Conservation (phyloP, 495 filamentous ascomycete genomes). For the Neurospora cerealis region DNA sequence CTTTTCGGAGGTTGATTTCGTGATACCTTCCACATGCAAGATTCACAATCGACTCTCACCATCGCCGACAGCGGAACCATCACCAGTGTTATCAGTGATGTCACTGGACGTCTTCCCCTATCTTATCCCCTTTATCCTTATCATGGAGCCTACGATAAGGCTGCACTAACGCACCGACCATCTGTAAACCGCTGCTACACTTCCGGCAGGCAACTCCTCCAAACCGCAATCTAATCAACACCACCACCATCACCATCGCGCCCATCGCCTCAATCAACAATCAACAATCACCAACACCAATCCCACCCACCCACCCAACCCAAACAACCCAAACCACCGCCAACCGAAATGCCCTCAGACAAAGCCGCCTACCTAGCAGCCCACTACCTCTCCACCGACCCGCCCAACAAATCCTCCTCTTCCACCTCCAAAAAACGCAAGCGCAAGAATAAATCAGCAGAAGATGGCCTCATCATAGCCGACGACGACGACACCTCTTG, state of each 20-base stretch:
- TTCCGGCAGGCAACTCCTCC: background rate
- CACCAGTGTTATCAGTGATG: background rate
- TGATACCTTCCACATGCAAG: background rate
- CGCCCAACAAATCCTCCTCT: slow-evolving; percentile 38
- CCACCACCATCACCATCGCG: background rate
- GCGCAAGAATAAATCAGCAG: slow-evolving; percentile 55
- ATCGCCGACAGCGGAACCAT: background rate
- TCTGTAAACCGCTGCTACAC: no score
- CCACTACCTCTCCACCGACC: slow-evolving; percentile 78
- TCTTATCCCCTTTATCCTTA: background rate
- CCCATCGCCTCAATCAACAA: background rate
- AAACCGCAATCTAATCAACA: background rate
- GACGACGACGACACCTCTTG: slow-evolving; percentile 80
- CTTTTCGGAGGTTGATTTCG: background rate
- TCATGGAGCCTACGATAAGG: background rate
- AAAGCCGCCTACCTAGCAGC: slow-evolving; percentile 86
- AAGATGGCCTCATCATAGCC: slow-evolving; percentile 68
- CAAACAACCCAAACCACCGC: background rate
- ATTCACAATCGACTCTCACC: background rate
- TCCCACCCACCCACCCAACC: background rate
- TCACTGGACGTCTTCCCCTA: background rate
- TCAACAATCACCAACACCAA: background rate
- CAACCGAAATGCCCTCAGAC: slow-evolving; percentile 43
- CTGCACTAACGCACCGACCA: background rate
- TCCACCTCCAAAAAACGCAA: slow-evolving; percentile 63